phyloP scores from a whole-genome alignment of 1,139 yeast genomes.

The Nakaseomyces uthaithaninus region DNA sequence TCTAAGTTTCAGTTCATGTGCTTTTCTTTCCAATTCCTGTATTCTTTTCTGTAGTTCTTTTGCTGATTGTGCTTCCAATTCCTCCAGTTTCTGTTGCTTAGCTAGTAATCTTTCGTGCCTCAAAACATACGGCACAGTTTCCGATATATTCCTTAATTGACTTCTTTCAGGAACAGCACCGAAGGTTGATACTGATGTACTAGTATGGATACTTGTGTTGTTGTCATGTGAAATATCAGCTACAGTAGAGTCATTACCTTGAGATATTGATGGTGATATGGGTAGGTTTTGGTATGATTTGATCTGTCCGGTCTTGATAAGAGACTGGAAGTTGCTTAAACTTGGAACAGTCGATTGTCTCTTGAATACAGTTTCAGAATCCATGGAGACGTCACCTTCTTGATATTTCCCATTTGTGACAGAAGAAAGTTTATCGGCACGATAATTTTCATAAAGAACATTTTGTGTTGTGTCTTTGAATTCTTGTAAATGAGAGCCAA shows the following conservation, averaged over 20 bases:
- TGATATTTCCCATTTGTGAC: conserved; percentile 26
- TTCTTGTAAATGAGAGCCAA: conserved; percentile 72
- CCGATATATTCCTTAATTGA: conserved; percentile 68
- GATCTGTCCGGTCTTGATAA: conserved; percentile 31
- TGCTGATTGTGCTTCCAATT: conserved; percentile 70
- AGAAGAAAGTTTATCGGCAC: conserved; percentile 56
- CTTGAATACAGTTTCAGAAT: conserved; percentile 13
- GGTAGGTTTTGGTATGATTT: conserved; percentile 29
- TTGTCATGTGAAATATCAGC: conserved; percentile 33
- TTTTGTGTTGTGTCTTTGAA: conserved; percentile 76
- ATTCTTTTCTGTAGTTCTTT: conserved; percentile 64
- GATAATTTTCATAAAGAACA: conserved; percentile 67
- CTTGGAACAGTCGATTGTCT: conserved; percentile 32
- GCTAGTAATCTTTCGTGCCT: conserved; percentile 68
- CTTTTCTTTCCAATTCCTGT: conserved; percentile 66
- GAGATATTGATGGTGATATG: conserved; percentile 4
- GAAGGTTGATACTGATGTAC: conserved; percentile 37
- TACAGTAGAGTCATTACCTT: conserved; percentile 1
- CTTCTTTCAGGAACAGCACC: conserved; percentile 46
- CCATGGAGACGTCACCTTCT: conserved; percentile 4
- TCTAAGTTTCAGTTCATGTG: conserved; percentile 61
- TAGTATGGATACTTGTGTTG: conserved; percentile 44
- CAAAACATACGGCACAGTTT: conserved; percentile 71
- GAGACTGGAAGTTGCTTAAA: conserved; percentile 31
- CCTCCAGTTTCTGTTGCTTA: conserved; percentile 70